Evolutionary conservation across 495 filamentous ascomycete genomes (phyloP).

Genomic region (Podospora pseudopauciseta): DNA sequence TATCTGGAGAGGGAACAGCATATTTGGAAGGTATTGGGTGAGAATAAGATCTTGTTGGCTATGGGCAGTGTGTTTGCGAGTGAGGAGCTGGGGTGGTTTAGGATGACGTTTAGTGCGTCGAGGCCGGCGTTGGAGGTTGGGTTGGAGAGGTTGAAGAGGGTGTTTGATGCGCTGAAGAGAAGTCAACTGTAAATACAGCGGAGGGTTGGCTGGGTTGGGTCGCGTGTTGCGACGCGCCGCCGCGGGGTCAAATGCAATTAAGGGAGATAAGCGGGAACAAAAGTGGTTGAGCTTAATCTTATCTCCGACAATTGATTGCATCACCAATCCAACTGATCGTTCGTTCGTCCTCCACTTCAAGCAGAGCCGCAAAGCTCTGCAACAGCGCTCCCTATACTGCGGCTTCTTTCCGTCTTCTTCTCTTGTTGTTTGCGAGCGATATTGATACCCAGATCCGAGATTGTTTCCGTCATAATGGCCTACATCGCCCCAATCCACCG

Average conservation of each 20-base stretch:
- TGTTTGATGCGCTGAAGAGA: conserved; percentile 3
- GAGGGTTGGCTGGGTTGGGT: not conserved
- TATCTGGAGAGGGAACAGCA: conserved; percentile 15
- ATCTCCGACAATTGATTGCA: conserved; percentile 17
- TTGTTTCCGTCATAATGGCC: conserved; percentile 58
- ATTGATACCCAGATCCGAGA: not conserved
- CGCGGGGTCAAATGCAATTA: conserved; percentile 18
- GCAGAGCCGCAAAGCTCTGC: conserved; percentile 7
- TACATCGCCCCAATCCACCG: conserved; percentile 93
- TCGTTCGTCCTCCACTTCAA: not conserved
- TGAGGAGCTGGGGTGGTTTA: conserved; percentile 51
- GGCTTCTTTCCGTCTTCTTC: conserved; percentile 8
- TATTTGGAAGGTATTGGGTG: conserved; percentile 35
- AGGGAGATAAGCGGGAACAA: conserved; percentile 7
- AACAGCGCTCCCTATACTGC: not conserved
- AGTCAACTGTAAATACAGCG: not conserved
- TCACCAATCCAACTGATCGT: not conserved
- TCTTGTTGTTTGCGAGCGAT: conserved; percentile 1
- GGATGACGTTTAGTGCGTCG: conserved; percentile 47
- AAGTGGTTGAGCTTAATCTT: conserved; percentile 13
- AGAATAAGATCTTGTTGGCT: conserved; percentile 45
- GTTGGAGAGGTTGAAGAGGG: conserved; percentile 22
- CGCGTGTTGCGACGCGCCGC: conserved; percentile 17
- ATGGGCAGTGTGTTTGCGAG: conserved; percentile 41
- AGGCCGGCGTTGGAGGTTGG: conserved; percentile 36